Base-by-base conservation (phyloP, 352 stramenopile species). In the Globisporangium yorkense region DNA sequence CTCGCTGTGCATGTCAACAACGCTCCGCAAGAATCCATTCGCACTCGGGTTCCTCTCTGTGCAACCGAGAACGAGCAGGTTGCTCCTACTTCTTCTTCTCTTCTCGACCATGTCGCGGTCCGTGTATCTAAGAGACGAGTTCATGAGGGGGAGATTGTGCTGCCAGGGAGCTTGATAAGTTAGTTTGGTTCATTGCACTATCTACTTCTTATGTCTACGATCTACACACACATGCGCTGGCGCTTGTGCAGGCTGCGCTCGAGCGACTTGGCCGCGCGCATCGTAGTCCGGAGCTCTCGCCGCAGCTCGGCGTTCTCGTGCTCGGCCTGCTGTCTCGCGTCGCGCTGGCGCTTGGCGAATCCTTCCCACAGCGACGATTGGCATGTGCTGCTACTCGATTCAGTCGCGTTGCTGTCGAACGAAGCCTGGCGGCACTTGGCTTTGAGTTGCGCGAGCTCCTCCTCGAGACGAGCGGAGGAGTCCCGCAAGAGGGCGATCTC, bases 221-320 rank as follows among this genome's bases (percentile, higher is more conserved):
- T 43, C 37, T 43, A 43, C 12, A 18, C 37, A 18, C 37, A 43
- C 37, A 18, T 43, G 6, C 49, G 49, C 41, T 56, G 56, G 35
- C 56, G 56, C 46, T 56, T 56, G 37, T 41, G 37, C 16, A 56
- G 56, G 20, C 40, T 45, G 16, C 47, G 40, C 13, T 61, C 47
- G 21, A 59, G 54, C n/a, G 41, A 44, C 43, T 52, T 27, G 4
- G 44, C 54, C 15, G 54, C 20, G 13, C 44, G 31, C 31, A 56
- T 7, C 6, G 52, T 39, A 2, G n/a, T 35, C 10, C 46, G 24
- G 15, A 61, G 35, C 35, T 47, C 21, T 13, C 31, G 37, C 10
- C 47, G 33, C 55, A 61, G 55, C 45, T 45, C 27, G 9, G 47
- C 47, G 37, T 61, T 61, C 21, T 61, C 35, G 12, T 45, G n/a